A percentile compares a stretch with the other conserved stretches of the same genome.
phyloP scores from a whole-genome alignment of 116 monocot species.

The Phalaenopsis hybrid region DNA sequence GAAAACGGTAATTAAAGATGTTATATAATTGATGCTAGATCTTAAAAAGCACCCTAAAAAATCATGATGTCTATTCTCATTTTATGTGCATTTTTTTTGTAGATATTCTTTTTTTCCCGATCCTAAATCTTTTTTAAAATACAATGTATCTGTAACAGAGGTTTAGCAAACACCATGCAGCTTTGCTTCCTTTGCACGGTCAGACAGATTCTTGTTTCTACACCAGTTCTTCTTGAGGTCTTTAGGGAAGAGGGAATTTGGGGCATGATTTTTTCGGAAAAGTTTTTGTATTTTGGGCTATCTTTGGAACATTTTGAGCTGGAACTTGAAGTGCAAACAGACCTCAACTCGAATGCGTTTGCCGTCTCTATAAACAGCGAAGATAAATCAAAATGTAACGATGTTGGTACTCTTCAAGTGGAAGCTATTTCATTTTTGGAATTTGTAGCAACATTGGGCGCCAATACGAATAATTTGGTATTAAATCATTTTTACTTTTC shows the following conservation, averaged over 20 bases:
- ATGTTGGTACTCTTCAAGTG: constrained; percentile 61
- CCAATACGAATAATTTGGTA: constrained; percentile 79
- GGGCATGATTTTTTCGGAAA: constrained; percentile 86
- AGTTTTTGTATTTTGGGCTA: constrained; percentile 79
- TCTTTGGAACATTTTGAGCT: constrained; percentile 28
- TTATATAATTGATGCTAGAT: not conserved
- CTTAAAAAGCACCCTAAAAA: not conserved
- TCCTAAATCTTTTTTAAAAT: constrained; percentile 7
- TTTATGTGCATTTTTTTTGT: not conserved
- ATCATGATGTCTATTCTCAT: not conserved
- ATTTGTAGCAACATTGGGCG: constrained; percentile 66
- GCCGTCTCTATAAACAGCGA: constrained; percentile 11
- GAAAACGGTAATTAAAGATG: not conserved
- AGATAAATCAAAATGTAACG: constrained; percentile 18
- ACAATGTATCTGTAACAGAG: constrained; percentile 33
- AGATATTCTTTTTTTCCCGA: not conserved
- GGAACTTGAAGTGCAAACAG: constrained; percentile 5
- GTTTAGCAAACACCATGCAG: constrained; percentile 66
- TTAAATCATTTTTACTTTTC: constrained; percentile 25
- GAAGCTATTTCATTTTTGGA: constrained; percentile 93
- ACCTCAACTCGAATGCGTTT: constrained; percentile 2
- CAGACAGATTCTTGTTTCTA: constrained; percentile 70
- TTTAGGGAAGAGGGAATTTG: constrained; percentile 90
- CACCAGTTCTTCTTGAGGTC: constrained; percentile 67
- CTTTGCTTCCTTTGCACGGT: constrained; percentile 73